Base-by-base conservation (phyloP, 495 filamentous ascomycete species). In the Astrothelium subdiscretum region DNA sequence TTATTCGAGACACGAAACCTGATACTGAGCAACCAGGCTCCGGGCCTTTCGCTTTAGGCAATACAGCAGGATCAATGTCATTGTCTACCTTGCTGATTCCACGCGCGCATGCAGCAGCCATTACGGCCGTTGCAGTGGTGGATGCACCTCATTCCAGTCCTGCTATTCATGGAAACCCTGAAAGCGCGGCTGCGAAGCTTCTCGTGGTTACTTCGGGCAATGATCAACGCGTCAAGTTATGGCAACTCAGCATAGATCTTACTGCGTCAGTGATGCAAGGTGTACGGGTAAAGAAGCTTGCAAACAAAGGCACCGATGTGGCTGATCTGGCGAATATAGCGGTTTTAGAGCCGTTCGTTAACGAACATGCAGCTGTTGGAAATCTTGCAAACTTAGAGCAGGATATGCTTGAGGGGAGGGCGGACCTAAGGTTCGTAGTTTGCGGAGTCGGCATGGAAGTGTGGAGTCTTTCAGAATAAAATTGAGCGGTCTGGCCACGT, bases 201-300 rank as follows among this genome's bases (percentile, higher is more conserved):
- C 48, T 40, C n/a, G 62, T 90, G 2, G 81, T 82, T 5, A 86
- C 83, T 1, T 81, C 84, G 0, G 85, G 90, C 29, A 91, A 88
- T 61, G 94, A 97, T 69, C 91, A 96, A 75, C 79, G 85, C 24
- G 69, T 96, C 60, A 90, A 88, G 68, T 65, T 87, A 2, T 97
- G 92, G 92, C 69, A 66, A 1, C 65, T 86, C 22, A 61, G 59
- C 0, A 66, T 82, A 31, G 74, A 81, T 58, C 63, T 75, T 5
- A 62, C 32, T 12, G 54, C 63, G 32, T 31, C 60, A 4, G 74
- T 66, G 12, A 70, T 73, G 31, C 69, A 79, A 2, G 70, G 63
- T 5, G 74, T 88, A 3, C 61, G 66, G 5, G 59, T 77, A 4
- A 68, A 68, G 52, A 63, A 83, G 48, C 31, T 80, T 10, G 74